A percentile compares a stretch with the other conserved stretches of the same genome.
Conservation (phyloP, 257 asterid genomes). For the Nicotiana attenuata region DNA sequence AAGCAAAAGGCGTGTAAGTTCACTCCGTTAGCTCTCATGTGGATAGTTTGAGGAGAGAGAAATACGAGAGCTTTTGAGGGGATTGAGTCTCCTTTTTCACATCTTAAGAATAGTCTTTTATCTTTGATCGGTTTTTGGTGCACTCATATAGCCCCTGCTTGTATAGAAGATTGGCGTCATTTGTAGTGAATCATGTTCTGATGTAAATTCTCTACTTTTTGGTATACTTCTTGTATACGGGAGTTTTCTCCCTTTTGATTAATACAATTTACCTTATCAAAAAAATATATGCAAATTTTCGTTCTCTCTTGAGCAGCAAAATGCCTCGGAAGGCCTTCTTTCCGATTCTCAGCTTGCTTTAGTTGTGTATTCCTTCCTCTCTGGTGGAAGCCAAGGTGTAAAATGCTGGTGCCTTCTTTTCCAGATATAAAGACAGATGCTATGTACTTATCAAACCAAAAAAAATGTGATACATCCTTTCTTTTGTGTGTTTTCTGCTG, state of each 20-base stretch:
- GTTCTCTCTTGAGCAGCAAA: not conserved
- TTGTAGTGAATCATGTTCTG: not conserved
- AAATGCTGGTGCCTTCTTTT: not conserved
- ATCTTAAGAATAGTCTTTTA: no score
- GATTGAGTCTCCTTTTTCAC: not conserved
- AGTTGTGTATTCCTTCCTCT: not conserved
- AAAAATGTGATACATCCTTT: not conserved
- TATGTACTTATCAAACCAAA: not conserved
- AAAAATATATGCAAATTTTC: not conserved
- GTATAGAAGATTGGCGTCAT: not conserved
- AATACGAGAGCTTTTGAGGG: not conserved
- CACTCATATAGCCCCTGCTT: not conserved
- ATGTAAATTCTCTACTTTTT: no score
- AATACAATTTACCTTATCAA: no score
- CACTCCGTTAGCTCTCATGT: not conserved
- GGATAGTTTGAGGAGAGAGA: not conserved
- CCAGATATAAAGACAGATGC: not conserved
- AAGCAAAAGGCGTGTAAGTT: not conserved
- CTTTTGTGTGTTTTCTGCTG: not conserved
- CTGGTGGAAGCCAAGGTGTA: not conserved
- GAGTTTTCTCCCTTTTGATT: no score
- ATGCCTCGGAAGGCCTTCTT: not conserved
- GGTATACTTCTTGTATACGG: no score
- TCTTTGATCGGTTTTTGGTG: not conserved
- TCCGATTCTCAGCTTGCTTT: not conserved